phyloP scores from a whole-genome alignment of 441 rosid genomes.

The Croton laevigatus region DNA sequence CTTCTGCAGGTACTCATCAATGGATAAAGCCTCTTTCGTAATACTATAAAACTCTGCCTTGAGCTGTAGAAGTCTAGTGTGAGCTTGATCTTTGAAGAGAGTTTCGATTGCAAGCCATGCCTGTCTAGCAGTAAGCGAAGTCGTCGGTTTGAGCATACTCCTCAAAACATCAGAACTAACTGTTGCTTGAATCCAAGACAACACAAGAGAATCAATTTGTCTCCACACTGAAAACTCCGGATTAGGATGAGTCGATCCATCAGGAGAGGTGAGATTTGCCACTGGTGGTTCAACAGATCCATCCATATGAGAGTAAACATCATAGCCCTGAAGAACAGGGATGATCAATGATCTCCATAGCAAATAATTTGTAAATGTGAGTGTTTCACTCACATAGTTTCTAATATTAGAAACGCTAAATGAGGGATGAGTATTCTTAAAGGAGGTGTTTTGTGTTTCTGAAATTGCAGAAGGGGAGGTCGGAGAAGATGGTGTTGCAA shows the following conservation, averaged over 20 bases:
- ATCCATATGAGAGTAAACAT: not conserved
- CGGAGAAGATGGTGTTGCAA: no score
- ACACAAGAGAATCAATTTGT: not conserved
- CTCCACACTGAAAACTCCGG: not conserved
- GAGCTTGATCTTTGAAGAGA: not conserved
- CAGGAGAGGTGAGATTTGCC: not conserved
- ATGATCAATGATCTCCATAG: not conserved
- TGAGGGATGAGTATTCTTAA: not conserved
- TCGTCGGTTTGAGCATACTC: not conserved
- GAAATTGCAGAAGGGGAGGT: no score
- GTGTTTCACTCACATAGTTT: not conserved
- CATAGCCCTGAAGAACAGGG: not conserved
- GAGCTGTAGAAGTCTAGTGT: not conserved
- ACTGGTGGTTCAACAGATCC: not conserved
- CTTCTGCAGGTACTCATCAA: no score
- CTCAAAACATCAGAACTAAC: not conserved
- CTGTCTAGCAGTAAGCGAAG: not conserved
- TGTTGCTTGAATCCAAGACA: not conserved
- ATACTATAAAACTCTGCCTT: not conserved
- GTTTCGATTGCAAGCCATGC: not conserved
- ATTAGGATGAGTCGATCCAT: not conserved
- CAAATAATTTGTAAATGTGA: not conserved
- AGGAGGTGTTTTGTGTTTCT: no score
- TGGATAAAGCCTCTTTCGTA: no score
- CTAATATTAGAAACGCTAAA: no score